A percentile compares a stretch with the other conserved stretches of the same genome.
phyloP scores from a whole-genome alignment of 2,329 filamentous ascomycete species.

The Fusarium decemcellulare region DNA sequence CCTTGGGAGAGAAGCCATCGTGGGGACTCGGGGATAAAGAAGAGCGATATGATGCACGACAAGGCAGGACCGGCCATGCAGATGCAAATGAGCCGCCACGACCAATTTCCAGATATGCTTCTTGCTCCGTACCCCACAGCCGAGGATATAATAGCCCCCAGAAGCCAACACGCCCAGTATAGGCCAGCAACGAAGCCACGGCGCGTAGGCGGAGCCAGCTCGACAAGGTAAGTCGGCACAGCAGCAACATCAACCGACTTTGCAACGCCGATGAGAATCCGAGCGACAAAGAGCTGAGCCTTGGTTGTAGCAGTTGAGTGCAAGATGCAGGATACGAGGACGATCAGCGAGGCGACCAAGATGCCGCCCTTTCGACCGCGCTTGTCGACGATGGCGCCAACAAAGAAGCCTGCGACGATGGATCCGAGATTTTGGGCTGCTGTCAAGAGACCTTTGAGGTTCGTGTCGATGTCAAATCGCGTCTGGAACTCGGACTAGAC shows the following conservation, averaged over 20 bases:
- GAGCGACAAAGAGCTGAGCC: conserved; percentile 21
- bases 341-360: conserved; percentile 16
- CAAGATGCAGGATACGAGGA: conserved; percentile 20
- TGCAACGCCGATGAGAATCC: conserved; percentile 24
- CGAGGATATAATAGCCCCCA: conserved; percentile 21
- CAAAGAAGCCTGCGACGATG: conserved; percentile 20
- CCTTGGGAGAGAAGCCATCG: conserved; percentile 58
- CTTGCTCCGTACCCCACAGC: conserved; percentile 24
- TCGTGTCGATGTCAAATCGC: conserved; percentile 18
- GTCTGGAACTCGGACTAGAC: conserved; percentile 18
- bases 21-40: conserved; percentile 60
- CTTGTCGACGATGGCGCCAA: conserved; percentile 20
- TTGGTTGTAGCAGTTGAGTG: conserved; percentile 21
- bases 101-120: conserved; percentile 21
- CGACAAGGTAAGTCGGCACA: conserved; percentile 24
- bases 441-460: conserved; percentile 23
- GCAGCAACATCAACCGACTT: conserved; percentile 27
- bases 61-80: conserved; percentile 23
- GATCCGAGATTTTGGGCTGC: conserved; percentile 23
- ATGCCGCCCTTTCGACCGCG: conserved; percentile 20
- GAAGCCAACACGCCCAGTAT: conserved; percentile 28
- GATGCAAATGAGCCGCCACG: conserved; percentile 26
- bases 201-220: conserved; percentile 23
- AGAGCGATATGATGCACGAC: conserved; percentile 12
- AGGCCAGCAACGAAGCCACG: conserved; percentile 25